phyloP scores from a whole-genome alignment of 192 early-diverging fungal species.

The Rhizophagus clarus region DNA sequence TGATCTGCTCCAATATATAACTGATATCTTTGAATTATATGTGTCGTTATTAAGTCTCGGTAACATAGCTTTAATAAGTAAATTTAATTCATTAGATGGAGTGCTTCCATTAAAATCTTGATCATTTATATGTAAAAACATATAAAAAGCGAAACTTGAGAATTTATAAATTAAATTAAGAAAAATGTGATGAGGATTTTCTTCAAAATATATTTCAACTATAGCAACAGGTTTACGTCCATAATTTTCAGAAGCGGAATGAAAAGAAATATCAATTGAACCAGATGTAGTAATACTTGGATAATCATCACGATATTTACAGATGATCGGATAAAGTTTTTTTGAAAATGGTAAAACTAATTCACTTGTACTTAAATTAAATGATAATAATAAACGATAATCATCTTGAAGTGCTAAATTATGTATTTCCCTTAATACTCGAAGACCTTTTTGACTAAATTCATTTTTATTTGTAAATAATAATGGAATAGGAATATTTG shows the following conservation, averaged over 20 bases:
- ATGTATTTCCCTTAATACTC: not conserved
- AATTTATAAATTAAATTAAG: not conserved
- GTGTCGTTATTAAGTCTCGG: no score
- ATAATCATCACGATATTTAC: conserved; percentile 1
- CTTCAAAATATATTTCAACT: conserved; percentile 5
- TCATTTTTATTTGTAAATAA: not conserved
- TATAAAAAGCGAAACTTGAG: not conserved
- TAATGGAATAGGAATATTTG: conserved; percentile 19
- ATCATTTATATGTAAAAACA: not conserved
- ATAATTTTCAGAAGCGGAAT: conserved; percentile 10
- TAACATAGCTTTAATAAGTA: not conserved
- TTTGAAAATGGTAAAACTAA: not conserved
- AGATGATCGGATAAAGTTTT: not conserved
- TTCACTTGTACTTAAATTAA: not conserved
- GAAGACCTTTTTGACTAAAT: conserved; percentile 2
- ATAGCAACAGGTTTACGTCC: conserved; percentile 1
- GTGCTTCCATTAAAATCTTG: not conserved
- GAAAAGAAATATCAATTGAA: conserved; percentile 15
- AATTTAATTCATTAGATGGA: not conserved
- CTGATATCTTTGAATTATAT: not conserved
- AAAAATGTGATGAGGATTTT: not conserved
- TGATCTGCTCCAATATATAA: not conserved
- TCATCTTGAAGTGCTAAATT: not conserved
- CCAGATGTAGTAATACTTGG: not conserved
- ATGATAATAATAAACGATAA: not conserved